A percentile compares a stretch with the other conserved stretches of the same genome.
Evolutionary conservation across 176 grass and related monocot species (phyloP).

Genomic region (Alloteropsis semialata): DNA sequence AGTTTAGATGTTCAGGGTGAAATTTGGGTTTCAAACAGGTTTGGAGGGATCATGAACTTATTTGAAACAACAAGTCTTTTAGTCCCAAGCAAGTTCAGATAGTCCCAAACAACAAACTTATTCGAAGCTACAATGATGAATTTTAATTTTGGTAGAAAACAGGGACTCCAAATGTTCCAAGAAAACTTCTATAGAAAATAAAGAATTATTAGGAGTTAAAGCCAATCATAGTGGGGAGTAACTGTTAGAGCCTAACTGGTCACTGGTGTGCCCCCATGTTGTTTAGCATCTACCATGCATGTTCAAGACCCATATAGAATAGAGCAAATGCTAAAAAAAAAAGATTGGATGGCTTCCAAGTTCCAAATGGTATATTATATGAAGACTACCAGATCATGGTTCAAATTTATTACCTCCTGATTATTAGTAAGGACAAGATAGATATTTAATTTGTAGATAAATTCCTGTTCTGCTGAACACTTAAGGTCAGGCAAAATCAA

Average conservation of each 20-base stretch:
- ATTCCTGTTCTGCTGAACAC: slow-evolving; percentile 15
- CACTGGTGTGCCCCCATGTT: slow-evolving; percentile 4
- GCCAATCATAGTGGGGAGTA: neutral
- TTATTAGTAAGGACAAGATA: neutral
- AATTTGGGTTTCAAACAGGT: neutral
- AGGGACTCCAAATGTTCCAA: neutral
- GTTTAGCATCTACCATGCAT: neutral
- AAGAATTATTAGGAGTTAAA: neutral
- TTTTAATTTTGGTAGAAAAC: neutral
- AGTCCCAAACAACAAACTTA: neutral
- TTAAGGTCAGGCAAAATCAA: neutral
- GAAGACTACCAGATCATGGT: neutral
- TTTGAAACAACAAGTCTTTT: neutral
- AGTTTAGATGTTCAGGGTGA: neutral
- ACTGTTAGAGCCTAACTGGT: neutral
- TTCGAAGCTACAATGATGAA: neutral
- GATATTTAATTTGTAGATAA: neutral
- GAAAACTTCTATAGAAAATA: neutral
- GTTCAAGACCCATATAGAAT: neutral
- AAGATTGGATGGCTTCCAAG: neutral
- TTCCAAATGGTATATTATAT: neutral
- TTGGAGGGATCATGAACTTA: neutral
- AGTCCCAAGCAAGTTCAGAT: neutral
- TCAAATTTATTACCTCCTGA: neutral
- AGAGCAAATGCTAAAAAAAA: neutral